A percentile compares a stretch with the other conserved stretches of the same genome.
phyloP scores from a whole-genome alignment of 306 rosid genomes.

The Biancaea sappan region DNA sequence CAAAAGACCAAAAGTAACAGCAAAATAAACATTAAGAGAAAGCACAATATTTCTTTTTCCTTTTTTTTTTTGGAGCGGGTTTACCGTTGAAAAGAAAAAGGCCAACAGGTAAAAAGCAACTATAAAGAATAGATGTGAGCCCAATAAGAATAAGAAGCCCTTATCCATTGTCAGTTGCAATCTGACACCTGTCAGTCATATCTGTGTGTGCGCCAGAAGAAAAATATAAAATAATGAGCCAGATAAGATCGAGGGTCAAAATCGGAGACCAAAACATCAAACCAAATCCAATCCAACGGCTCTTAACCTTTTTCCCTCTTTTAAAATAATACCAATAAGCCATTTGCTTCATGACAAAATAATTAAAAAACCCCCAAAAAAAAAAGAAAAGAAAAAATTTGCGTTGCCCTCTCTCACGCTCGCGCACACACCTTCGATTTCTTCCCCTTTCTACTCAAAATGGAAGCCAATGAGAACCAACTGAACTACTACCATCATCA shows the following conservation, averaged over 20 bases:
- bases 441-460: conserved; percentile 39
- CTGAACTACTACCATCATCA: conserved; percentile 75
- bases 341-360: conserved; percentile 23
- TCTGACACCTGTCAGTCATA: neutral
- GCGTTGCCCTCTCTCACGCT: conserved; percentile 42
- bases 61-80: no score
- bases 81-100: no score
- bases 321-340: conserved; percentile 33
- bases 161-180: no score
- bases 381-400: conserved; percentile 31
- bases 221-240: neutral
- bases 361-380: conserved; percentile 19
- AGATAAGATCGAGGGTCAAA: conserved; percentile 27
- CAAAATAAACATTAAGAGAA: no score
- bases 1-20: no score
- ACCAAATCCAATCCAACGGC: conserved; percentile 40
- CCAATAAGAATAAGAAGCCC: neutral
- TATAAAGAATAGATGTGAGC: neutral
- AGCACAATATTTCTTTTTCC: no score
- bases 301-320: conserved; percentile 6
- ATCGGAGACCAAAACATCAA: conserved; percentile 16
- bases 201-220: neutral
- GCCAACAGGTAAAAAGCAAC: no score
- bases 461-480: conserved; percentile 94
- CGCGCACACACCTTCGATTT: neutral